Percentiles rank a stretch among this genome's conserved stretches.
Evolutionary conservation across 257 asterid species (phyloP).

Genomic region (Penstemon barbatus): DNA sequence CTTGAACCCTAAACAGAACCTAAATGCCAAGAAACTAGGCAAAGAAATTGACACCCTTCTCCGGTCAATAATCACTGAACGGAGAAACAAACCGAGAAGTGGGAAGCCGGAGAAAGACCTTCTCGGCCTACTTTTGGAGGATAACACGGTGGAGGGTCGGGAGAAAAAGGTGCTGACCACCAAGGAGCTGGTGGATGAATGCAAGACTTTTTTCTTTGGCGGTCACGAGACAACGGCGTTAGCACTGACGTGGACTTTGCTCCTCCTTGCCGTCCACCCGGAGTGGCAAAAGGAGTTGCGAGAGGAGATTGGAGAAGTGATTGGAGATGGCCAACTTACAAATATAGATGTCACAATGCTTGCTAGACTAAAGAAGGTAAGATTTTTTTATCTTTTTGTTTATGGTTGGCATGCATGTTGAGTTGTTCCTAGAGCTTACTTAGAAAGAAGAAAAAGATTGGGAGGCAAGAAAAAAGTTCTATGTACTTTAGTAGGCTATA

Average conservation of each 20-base stretch:
- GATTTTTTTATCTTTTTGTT: neutral
- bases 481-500: neutral
- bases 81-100: constrained; percentile 26
- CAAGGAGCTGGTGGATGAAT: constrained; percentile 76
- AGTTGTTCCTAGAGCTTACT: neutral
- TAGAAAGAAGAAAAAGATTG: neutral
- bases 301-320: constrained; percentile 61
- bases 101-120: constrained; percentile 45
- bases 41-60: constrained; percentile 64
- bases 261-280: constrained; percentile 63
- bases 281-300: constrained; percentile 71
- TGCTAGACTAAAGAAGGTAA: constrained; percentile 74
- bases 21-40: constrained; percentile 60
- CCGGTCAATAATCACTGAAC: constrained; percentile 37
- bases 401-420: constrained; percentile 16
- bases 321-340: constrained; percentile 42
- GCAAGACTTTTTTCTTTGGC: constrained; percentile 90
- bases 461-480: constrained; percentile 8
- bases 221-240: constrained; percentile 93
- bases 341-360: constrained; percentile 52
- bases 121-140: constrained; percentile 57
- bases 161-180: constrained; percentile 45
- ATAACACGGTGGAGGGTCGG: constrained; percentile 38
- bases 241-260: constrained; percentile 77
- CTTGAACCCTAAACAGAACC: constrained; percentile 49